Evolutionary conservation across 805 yeast species (phyloP), one percentile per base, ranked within the genome.

Genomic region (Ogataea pignaliae): DNA sequence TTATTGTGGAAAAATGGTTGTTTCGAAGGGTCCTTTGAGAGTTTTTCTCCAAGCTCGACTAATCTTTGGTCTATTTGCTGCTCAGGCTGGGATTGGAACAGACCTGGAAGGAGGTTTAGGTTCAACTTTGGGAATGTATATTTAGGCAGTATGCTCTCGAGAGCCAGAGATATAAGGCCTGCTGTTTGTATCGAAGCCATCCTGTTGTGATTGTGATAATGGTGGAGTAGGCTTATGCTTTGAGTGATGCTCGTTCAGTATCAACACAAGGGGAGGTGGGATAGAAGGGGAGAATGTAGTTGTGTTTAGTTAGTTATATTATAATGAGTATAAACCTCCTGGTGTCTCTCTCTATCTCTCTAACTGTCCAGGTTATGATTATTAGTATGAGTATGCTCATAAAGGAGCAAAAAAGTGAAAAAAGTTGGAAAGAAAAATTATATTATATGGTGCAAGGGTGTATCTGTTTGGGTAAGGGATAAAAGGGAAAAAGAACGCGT

Each of bases 1-100:
- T 81, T 75, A 53, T 80, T 85, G 29, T 72, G 64, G 63, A 74
- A 72, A 45, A 69, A 63, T 45, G 72, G 70, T 4, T 69, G 73
- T 29, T 57, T 59, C 10, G 61, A 64, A 7, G 53, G 45, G 31
- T 30, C 41, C 13, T 64, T 64, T 46, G 68, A 69, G 32, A 76
- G 53, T 49, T 68, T 66, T 53, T 71, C 66, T 41, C 56, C 61
- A 47, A 74, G 61, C 44, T 69, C 72, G 40, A 60, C 59, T 45
- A 68, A 57, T 48, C 52, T 47, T 37, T 52, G 50, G 30, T 48
- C 54, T 26, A 47, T 17, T 8, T 34, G 31, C 38, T 47, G 42
- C 33, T 34, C 48, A 43, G 34, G 41, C 29, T 42, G 45, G 29
- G 53, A 53, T 26, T 15, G n/a, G 13, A 26, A 34, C 34, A 39